Evolutionary conservation across 2,329 filamentous ascomycete genomes (phyloP).

Genomic region (Pyrenophora tritici-repentis): DNA sequence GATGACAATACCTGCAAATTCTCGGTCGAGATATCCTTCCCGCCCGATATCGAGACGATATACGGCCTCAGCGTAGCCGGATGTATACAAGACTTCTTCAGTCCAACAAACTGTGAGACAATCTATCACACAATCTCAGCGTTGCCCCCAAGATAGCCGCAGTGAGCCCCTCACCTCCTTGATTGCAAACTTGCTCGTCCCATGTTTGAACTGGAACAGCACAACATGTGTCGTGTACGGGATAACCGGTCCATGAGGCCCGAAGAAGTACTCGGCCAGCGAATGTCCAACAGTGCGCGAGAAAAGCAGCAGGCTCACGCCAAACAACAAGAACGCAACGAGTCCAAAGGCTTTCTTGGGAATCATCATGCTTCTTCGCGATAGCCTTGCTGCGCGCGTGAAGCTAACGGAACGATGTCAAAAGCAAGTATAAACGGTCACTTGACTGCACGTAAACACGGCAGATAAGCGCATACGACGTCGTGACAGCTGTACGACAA

Average conservation of each 20-base stretch:
- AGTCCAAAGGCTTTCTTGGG: constrained; percentile 28
- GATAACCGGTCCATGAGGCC: constrained; percentile 18
- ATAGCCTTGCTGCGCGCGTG: constrained; percentile 2
- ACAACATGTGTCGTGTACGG: constrained; percentile 40
- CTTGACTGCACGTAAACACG: background rate
- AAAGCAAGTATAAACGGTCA: constrained; percentile 8
- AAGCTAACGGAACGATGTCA: background rate
- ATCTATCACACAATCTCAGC: constrained; percentile 28
- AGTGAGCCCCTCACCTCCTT: constrained; percentile 31
- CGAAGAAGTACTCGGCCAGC: constrained; percentile 23
- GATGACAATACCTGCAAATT: constrained; percentile 33
- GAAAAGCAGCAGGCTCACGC: constrained; percentile 21
- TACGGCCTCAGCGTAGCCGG: constrained; percentile 34
- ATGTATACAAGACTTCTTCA: constrained; percentile 40
- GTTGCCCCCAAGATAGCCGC: background rate
- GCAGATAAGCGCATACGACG: constrained; percentile 4
- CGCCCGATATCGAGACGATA: constrained; percentile 38
- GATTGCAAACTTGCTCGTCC: constrained; percentile 27
- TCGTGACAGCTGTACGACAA: constrained; percentile 1
- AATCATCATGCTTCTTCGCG: constrained; percentile 24
- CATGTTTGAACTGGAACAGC: constrained; percentile 43
- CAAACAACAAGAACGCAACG: constrained; percentile 17
- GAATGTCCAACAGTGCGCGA: constrained; percentile 25
- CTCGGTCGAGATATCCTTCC: constrained; percentile 42
- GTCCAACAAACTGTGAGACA: constrained; percentile 34